Evolutionary conservation across 1,284 basidiomycete species (phyloP).

Genomic region (Sutorius eximius): DNA sequence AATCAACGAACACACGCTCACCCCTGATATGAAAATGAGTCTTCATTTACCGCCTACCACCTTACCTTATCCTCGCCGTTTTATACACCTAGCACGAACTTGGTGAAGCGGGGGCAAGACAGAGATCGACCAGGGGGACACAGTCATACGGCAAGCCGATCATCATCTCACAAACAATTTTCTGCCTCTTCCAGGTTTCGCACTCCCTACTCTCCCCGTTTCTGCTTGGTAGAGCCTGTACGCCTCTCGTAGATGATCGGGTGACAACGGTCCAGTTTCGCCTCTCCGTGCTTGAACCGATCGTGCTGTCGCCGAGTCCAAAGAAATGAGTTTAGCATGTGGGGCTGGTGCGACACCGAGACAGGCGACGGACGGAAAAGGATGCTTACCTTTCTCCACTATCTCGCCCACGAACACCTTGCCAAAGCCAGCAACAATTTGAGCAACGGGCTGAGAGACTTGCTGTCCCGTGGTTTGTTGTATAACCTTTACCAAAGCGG

Average conservation of each 20-base stretch:
- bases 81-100: not conserved
- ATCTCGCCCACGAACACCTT: conserved; percentile 95
- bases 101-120: not conserved
- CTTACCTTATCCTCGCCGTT: not conserved
- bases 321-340: not conserved
- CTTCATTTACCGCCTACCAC: not conserved
- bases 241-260: conserved; percentile 86
- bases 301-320: conserved; percentile 53
- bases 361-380: not conserved
- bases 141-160: not conserved
- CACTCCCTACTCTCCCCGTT: conserved; percentile 75
- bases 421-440: conserved; percentile 84
- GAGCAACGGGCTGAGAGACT: conserved; percentile 82
- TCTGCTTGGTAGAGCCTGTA: conserved; percentile 82
- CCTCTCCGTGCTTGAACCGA: conserved; percentile 70
- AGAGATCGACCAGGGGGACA: not conserved
- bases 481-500: conserved; percentile 57
- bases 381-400: conserved; percentile 72
- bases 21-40: not conserved
- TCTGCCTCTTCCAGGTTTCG: conserved; percentile 64
- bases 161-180: conserved; percentile 54
- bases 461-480: conserved; percentile 83
- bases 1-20: too few species aligned
- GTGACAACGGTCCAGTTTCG: conserved; percentile 77
- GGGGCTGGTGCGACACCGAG: not conserved